A percentile compares a stretch with the other conserved stretches of the same genome.
phyloP scores from a whole-genome alignment of 208 protist species.

The Trypanosoma cruzi region DNA sequence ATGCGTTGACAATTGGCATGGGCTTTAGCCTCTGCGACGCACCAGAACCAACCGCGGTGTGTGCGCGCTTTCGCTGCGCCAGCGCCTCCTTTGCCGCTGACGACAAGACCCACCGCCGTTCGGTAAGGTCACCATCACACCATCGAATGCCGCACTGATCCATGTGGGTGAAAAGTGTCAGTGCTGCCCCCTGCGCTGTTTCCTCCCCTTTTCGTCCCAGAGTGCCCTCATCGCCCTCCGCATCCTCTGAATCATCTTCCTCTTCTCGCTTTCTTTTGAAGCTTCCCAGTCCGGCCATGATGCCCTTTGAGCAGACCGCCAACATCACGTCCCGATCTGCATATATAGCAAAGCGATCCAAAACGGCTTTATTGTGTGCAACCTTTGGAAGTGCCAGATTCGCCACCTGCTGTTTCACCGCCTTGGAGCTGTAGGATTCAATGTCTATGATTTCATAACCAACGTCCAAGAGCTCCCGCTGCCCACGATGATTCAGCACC shows the following conservation, averaged over 20 bases:
- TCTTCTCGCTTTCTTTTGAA: slow-evolving; percentile 18
- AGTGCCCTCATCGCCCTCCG: background rate
- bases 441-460: slow-evolving; percentile 58
- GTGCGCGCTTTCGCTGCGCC: slow-evolving; percentile 1
- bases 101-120: slow-evolving; percentile 15
- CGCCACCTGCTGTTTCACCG: slow-evolving; percentile 42
- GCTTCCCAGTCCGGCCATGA: slow-evolving; percentile 41
- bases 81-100: slow-evolving; percentile 22
- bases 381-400: slow-evolving; percentile 56
- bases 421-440: slow-evolving; percentile 45
- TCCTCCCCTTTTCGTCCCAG: background rate
- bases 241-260: slow-evolving; percentile 24
- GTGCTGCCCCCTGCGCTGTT: background rate
- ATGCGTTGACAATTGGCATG: slow-evolving; percentile 28
- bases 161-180: slow-evolving; percentile 26
- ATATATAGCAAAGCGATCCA: slow-evolving; percentile 31
- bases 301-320: slow-evolving; percentile 25
- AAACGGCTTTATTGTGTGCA: slow-evolving; percentile 22
- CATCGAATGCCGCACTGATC: slow-evolving; percentile 35
- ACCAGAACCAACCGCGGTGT: background rate
- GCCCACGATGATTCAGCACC: slow-evolving; percentile 21
- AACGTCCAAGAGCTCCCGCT: slow-evolving; percentile 43
- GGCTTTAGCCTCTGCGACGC: background rate
- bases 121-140: slow-evolving; percentile 31
- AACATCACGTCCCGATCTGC: slow-evolving; percentile 42